These are phyloP conservation scores for Trichosphaerium sp. DNA, from an alignment of 78 protist species.

Conservation along the genomic window DNA sequence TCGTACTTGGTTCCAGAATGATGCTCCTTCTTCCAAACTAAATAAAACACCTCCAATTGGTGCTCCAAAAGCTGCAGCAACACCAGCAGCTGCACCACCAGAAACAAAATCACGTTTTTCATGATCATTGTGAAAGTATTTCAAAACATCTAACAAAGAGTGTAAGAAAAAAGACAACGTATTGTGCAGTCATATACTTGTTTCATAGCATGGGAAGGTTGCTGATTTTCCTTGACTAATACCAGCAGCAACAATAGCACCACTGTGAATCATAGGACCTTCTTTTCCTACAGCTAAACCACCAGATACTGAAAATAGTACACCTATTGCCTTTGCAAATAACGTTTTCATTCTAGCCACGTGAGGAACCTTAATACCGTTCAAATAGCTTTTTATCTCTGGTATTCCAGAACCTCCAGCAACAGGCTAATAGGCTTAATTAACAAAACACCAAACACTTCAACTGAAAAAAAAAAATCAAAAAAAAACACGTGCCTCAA, in stretches of 20 bases:
- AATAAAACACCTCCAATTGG: conserved; percentile 90
- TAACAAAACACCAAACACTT: no score
- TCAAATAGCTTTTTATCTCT: conserved; percentile 78
- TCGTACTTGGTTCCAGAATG: conserved; percentile 59
- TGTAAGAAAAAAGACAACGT: background rate
- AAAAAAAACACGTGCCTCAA: background rate
- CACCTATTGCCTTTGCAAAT: conserved; percentile 49
- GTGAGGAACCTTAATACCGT: conserved; percentile 74
- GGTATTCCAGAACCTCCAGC: conserved; percentile 79
- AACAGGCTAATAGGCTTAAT: conserved; percentile 32
- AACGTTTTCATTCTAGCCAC: conserved; percentile 58
- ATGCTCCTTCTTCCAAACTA: conserved; percentile 72
- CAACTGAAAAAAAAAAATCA: background rate
- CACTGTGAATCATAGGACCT: conserved; percentile 83
- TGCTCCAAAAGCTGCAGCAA: conserved; percentile 88
- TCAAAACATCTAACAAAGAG: background rate
- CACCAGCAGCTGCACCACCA: conserved; percentile 89
- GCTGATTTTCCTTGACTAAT: conserved; percentile 69
- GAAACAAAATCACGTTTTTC: conserved; percentile 72
- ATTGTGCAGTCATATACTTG: background rate
- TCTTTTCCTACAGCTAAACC: conserved; percentile 70
- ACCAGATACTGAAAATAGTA: conserved; percentile 40
- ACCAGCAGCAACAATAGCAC: conserved; percentile 72
- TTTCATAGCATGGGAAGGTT: no score
- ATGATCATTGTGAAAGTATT: conserved; percentile 55